phyloP scores from a whole-genome alignment of 1,284 basidiomycete species.

The Melampsora medusae region DNA sequence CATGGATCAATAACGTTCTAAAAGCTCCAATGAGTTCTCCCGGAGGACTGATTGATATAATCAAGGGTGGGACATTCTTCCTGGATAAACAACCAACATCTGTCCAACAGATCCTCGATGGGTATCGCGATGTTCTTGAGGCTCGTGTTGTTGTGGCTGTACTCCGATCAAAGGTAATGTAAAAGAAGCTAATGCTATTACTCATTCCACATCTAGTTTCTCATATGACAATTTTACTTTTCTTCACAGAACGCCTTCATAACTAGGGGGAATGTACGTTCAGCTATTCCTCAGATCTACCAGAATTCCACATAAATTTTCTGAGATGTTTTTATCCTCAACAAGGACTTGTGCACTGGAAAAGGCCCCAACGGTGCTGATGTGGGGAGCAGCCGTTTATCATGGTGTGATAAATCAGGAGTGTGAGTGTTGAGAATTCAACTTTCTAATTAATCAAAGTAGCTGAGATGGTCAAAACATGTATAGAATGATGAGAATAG shows the following conservation, averaged over 20 bases:
- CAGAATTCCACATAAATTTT: neutral
- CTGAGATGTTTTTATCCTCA: neutral
- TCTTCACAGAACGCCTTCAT: slow-evolving; percentile 32
- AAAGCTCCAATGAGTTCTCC: neutral
- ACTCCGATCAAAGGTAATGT: slow-evolving; percentile 31
- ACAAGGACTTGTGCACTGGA: slow-evolving; percentile 30
- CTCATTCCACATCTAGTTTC: slow-evolving; percentile 7
- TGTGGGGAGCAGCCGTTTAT: slow-evolving; percentile 20
- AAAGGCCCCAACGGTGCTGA: slow-evolving; percentile 25
- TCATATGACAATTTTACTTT: neutral
- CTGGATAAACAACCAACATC: neutral
- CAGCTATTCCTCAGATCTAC: too few relatives aligned
- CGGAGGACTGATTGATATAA: slow-evolving; percentile 31
- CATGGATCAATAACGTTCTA: slow-evolving; percentile 1
- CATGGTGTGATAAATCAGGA: slow-evolving; percentile 33
- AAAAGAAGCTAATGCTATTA: neutral
- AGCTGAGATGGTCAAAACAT: neutral
- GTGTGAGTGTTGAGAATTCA: neutral
- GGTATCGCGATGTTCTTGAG: neutral
- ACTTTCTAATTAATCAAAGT: neutral
- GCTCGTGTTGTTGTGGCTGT: slow-evolving; percentile 11
- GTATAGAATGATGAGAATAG: slow-evolving; percentile 36
- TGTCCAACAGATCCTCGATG: slow-evolving; percentile 6
- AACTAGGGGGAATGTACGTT: slow-evolving; percentile 25
- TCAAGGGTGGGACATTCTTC: slow-evolving; percentile 1